phyloP scores from a whole-genome alignment of 2,329 filamentous ascomycete genomes.

The Fusarium sarcochroum region DNA sequence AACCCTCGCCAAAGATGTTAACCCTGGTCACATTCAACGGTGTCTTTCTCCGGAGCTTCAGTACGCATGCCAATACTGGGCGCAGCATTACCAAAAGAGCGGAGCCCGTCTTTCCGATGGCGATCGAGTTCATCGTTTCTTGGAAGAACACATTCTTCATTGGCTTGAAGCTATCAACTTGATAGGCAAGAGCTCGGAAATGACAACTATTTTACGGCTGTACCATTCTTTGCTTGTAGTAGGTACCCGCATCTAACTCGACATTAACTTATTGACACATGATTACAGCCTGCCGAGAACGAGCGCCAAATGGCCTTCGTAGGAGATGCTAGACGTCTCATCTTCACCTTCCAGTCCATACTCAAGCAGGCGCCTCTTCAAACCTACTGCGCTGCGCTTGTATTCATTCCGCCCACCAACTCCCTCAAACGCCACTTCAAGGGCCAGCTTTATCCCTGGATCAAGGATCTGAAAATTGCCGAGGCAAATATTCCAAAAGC shows the following conservation, averaged over 20 bases:
- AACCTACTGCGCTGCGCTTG: neutral
- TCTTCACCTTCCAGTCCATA: neutral
- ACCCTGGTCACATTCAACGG: neutral
- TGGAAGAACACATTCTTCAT: neutral
- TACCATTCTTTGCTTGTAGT: conserved; percentile 5
- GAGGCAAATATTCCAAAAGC: neutral
- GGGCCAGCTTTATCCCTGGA: neutral
- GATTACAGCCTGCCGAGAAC: neutral
- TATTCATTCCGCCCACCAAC: neutral
- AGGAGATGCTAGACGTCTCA: neutral
- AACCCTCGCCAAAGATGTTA: neutral
- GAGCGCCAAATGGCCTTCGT: conserved; percentile 1
- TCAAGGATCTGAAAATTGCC: neutral
- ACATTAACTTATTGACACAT: neutral
- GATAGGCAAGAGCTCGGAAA: conserved; percentile 3
- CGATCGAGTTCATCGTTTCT: neutral
- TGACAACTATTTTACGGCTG: neutral
- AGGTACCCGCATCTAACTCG: neutral
- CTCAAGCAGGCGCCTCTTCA: neutral
- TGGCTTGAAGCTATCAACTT: conserved; percentile 7
- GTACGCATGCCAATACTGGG: conserved; percentile 1
- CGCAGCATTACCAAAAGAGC: conserved; percentile 1
- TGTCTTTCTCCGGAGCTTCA: conserved; percentile 1
- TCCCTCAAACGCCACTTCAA: neutral
- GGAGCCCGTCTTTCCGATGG: neutral